A percentile compares a stretch with the other conserved stretches of the same genome.
phyloP scores from a whole-genome alignment of 2,329 filamentous ascomycete species.

The Pyricularia grisea region DNA sequence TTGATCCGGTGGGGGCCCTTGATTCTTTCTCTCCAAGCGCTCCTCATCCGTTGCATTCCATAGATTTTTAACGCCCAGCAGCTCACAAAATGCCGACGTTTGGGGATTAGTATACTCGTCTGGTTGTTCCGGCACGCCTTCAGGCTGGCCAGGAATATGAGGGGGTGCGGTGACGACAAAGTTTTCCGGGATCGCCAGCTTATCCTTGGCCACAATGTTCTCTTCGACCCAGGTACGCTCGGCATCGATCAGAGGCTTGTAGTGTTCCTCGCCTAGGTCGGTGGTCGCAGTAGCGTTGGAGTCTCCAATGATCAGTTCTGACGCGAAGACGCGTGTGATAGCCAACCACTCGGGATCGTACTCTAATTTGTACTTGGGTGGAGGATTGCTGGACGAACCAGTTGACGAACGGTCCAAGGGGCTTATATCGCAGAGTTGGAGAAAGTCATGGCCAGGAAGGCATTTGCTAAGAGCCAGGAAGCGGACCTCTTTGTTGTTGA shows the following conservation, averaged over 20 bases:
- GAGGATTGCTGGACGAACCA: slow-evolving; percentile 13
- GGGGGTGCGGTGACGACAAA: slow-evolving; percentile 69
- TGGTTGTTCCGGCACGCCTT: slow-evolving; percentile 52
- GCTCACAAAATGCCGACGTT: slow-evolving; percentile 69
- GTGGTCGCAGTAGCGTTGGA: slow-evolving; percentile 31
- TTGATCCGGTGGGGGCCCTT: slow-evolving; percentile 40
- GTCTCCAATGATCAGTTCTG: slow-evolving; percentile 51
- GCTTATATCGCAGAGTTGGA: slow-evolving; percentile 64
- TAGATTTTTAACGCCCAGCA: slow-evolving; percentile 68
- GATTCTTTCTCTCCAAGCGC: slow-evolving; percentile 44
- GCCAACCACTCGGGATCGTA: slow-evolving; percentile 96
- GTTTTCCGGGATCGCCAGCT: slow-evolving; percentile 64
- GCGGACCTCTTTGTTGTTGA: slow-evolving; percentile 68
- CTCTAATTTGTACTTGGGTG: slow-evolving; percentile 48
- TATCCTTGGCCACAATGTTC: slow-evolving; percentile 53
- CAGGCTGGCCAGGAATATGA: slow-evolving; percentile 46
- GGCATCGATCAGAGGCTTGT: slow-evolving; percentile 56
- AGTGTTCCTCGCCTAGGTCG: slow-evolving; percentile 60
- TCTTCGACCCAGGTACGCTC: slow-evolving; percentile 75
- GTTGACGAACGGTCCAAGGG: slow-evolving; percentile 26
- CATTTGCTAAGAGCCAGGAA: slow-evolving; percentile 94
- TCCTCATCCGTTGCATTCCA: slow-evolving; percentile 69
- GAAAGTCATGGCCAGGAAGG: slow-evolving; percentile 66
- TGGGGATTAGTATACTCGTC: slow-evolving; percentile 81
- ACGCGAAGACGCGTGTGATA: slow-evolving; percentile 74